Evolutionary conservation across 1,139 yeast species (phyloP), one percentile per base, ranked within the genome.

Genomic region (Candida sp.): DNA sequence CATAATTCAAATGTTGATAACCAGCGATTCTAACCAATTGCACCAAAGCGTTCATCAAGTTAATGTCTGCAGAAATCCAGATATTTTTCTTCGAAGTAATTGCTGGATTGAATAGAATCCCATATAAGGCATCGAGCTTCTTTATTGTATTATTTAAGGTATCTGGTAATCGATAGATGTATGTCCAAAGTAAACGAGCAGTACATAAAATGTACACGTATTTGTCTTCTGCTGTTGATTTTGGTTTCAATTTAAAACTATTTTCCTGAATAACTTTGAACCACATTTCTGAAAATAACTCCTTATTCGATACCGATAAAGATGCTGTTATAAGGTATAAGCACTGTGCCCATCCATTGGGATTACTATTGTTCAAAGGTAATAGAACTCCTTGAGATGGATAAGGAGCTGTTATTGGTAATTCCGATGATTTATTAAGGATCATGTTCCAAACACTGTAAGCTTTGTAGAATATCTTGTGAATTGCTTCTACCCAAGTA

Each of bases 161-260:
- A 54, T 95, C 99, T 0, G 96, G 79, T 50, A 91, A 81, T 47
- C 99, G 74, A 60, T 85, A 88, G 29, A 91, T 67, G 56, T 87
- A 93, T 0, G 91, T 96, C 99, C 99, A 95, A 0, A 87, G 63
- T 32, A 95, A 68, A 45, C 97, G 69, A 0, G 96, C 76, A 6
- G 83, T 65, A 43, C 93, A 84, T 0, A 81, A 78, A 11, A 88
- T 75, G 42, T 82, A 76, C 1, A 81, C 77, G 1, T 79, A 71
- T 49, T 84, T 82, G 45, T 87, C 95, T 22, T 79, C 81, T 34
- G 56, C 70, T 52, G 66, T 73, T 39, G 63, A 66, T 41, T 65
- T 66, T 3, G 75, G 69, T 43, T 64, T 69, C 34, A 74, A 60
- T 48, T 70, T 70, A 46, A 53, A 56, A 22, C 56, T 49, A 45